Percentiles rank a stretch among this genome's conserved stretches.
phyloP scores from a whole-genome alignment of 2,329 filamentous ascomycete genomes.

The Mycogone perniciosa region DNA sequence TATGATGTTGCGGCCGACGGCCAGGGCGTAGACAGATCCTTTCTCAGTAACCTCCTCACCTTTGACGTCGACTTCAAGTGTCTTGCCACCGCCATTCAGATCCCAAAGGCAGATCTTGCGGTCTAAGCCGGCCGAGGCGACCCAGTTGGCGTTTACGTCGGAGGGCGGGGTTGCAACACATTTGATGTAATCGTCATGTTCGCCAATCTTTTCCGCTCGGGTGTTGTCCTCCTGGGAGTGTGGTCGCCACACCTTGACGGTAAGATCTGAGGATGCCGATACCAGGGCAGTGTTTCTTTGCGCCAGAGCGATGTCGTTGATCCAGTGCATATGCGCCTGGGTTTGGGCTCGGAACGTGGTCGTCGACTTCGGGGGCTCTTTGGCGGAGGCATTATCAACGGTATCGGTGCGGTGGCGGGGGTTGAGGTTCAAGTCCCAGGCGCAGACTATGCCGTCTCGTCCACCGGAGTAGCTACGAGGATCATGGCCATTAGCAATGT shows the following conservation, averaged over 20 bases:
- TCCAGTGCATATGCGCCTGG: conserved; percentile 87
- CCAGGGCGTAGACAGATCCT: conserved; percentile 89
- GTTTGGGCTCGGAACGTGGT: conserved; percentile 56
- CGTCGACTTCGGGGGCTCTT: conserved; percentile 32
- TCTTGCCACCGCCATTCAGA: conserved; percentile 77
- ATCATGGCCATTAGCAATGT: background rate
- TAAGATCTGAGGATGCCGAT: conserved; percentile 88
- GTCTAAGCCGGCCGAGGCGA: conserved; percentile 89
- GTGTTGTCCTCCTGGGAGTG: conserved; percentile 50
- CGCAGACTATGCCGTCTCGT: conserved; percentile 90
- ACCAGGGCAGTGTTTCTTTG: conserved; percentile 73
- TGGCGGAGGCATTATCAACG: conserved; percentile 24
- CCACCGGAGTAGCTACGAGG: conserved; percentile 79
- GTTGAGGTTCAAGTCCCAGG: conserved; percentile 82
- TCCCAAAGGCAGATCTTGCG: conserved; percentile 93
- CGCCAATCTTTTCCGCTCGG: conserved; percentile 65
- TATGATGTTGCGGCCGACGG: conserved; percentile 70
- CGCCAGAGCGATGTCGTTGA: conserved; percentile 83
- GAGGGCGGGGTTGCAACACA: conserved; percentile 70
- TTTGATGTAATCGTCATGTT: conserved; percentile 95
- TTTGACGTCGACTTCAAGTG: conserved; percentile 75
- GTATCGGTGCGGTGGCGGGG: conserved; percentile 35
- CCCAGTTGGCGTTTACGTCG: conserved; percentile 66
- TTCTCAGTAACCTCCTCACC: conserved; percentile 83
- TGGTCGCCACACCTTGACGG: conserved; percentile 88